Evolutionary conservation across 805 yeast genomes (phyloP), one percentile per base, ranked within the genome.

Genomic region (Candida chauliodis): DNA sequence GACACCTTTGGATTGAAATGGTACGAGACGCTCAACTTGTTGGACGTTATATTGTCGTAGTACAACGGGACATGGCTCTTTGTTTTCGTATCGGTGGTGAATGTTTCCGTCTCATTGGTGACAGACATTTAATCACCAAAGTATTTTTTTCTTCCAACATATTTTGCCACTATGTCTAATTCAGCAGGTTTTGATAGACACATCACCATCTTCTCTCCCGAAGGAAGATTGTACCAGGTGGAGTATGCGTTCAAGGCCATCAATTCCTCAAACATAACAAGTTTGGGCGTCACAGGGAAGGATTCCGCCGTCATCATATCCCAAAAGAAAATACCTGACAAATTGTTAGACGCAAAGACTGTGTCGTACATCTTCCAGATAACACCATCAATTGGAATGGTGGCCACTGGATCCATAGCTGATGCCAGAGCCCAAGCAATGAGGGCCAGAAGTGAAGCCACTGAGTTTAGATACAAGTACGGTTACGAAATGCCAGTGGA

Each of bases 121-220:
- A 49, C 29, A 8, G 36, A 33, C 36, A 33, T 32, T 8, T 7
- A 32, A 27, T 8, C 32, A 14, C 32, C 14, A 29, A 14, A 11
- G n/a, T 11, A 14, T 14, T 21, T 22, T 14, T 22, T 17, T 24
- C 18, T 3, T 24, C 11, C 30, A 25, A 33, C 23, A 22, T 9
- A 24, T 20, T 26, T 35, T 26, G 38, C 38, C 38, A 35, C 38
- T 25, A 26, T 42, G 44, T 37, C 42, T 71, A 81, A 79, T 46
- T 73, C 81, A 46, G 95, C 98, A n/a, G 99, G 99, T 38, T 93
- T 90, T 62, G 99, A 93, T 70, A 85, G 99, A 73, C 99, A 93
- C 63, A 93, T 93, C 62, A 93, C 99, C 20, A 90, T 93, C 53
- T 93, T 93, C 70, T 91, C 98, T 27, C 99, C 99, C 15, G 99